Base-by-base conservation (phyloP, 139 green algal genomes). In the Limnomonas spitsbergensis region DNA sequence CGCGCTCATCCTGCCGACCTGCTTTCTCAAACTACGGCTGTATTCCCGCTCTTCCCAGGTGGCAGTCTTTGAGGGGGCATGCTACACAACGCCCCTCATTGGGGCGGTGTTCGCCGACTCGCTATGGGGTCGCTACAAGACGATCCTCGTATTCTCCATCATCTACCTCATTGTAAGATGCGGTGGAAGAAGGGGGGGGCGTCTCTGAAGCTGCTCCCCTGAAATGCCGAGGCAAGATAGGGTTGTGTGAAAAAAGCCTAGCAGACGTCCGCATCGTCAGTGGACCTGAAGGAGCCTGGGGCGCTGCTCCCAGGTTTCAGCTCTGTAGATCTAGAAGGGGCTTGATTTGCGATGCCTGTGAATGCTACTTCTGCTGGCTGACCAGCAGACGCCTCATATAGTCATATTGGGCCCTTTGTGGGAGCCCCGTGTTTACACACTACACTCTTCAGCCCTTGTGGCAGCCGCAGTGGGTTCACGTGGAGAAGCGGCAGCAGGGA, bases 91-190 rank as follows among this genome's bases (percentile, higher is more conserved):
- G 3, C 95, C 95, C 1, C 78, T 99, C 27, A 80, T 98, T 34
- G 95, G 95, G 14, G 95, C 95, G 2, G 95, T 92, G 83, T 83
- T 99, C 74, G 94, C 93, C 1, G 95, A 99, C 81, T 91, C 86
- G 0, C 38, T 80, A 4, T 94, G 93, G 93, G 95, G 95, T 26
- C 86, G 97, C 31, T 99, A 98, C 87, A 92, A 92, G 39, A 99
- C 95, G 56, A 99, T 99, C 78, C 79, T 98, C 24, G 78, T 96
- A 35, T 98, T 98, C 82, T 97, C 92, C 20, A 67, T 77, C 80
- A 92, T 98, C 56, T 99, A 99, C 85, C 84, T 95, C 4, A 4
- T 94, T 53, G 93, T 93, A 66, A 53, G 76, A 3, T 29, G 3
- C 2, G 4, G 2, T 61, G 47, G 47, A 61, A 20, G 66, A 3